phyloP scores from a whole-genome alignment of 306 rosid genomes.

The Crotalaria pallida region DNA sequence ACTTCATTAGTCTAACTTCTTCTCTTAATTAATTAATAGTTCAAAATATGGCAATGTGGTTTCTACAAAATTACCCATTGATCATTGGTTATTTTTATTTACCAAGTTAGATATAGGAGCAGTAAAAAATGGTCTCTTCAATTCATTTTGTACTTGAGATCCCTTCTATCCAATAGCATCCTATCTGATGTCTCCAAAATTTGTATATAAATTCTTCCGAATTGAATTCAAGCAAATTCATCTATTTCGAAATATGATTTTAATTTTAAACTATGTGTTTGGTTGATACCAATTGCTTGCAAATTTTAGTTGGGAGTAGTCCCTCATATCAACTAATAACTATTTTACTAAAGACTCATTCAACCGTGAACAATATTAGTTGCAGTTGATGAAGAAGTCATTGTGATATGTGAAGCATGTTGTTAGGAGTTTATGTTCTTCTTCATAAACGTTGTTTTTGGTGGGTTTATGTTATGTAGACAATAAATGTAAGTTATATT shows the following conservation, averaged over 20 bases:
- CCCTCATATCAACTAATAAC: background rate
- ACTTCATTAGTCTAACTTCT: constrained; percentile 64
- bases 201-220: constrained; percentile 23
- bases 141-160: constrained; percentile 26
- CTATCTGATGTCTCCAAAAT: constrained; percentile 5
- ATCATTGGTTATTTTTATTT: constrained; percentile 17
- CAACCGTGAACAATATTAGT: background rate
- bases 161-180: background rate
- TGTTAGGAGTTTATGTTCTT: too few species aligned
- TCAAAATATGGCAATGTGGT: constrained; percentile 8
- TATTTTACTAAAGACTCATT: background rate
- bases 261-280: background rate
- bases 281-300: too few species aligned
- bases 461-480: too few species aligned
- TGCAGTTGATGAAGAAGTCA: too few species aligned
- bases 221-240: constrained; percentile 15
- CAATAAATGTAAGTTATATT: too few species aligned
- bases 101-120: constrained; percentile 26
- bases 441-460: too few species aligned
- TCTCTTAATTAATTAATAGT: constrained; percentile 52
- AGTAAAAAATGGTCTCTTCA: constrained; percentile 13
- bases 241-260: background rate
- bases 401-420: too few species aligned
- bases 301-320: too few species aligned
- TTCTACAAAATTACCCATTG: constrained; percentile 9